Conservation (phyloP, 306 rosid species). For the Betula pendula region DNA sequence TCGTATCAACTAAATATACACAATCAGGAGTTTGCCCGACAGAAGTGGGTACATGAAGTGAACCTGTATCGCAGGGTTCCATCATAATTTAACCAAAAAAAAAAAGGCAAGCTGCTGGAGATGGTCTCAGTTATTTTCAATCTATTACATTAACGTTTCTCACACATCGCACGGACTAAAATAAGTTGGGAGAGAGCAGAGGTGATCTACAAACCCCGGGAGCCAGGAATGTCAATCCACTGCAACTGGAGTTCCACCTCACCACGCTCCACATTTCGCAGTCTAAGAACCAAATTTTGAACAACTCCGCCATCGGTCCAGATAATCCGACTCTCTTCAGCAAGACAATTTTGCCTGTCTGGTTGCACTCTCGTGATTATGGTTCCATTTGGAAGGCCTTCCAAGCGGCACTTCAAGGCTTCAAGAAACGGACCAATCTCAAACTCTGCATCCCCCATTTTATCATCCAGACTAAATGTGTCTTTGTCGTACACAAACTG, state of each 20-base stretch:
- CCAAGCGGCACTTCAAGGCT: conserved; percentile 42
- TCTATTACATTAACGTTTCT: no score
- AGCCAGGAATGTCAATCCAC: conserved; percentile 75
- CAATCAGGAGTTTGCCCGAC: no score
- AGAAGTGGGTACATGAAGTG: no score
- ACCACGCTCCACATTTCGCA: conserved; percentile 74
- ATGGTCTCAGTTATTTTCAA: no score
- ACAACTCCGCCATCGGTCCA: conserved; percentile 51
- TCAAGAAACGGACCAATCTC: conserved; percentile 45
- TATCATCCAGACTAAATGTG: conserved; percentile 65
- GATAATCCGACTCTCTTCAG: conserved; percentile 67
- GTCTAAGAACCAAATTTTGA: conserved; percentile 68
- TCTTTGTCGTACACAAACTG: conserved; percentile 82
- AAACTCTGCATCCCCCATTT: conserved; percentile 89
- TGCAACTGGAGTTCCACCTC: conserved; percentile 71
- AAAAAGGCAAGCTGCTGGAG: no score
- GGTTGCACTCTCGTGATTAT: conserved; percentile 55
- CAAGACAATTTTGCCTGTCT: conserved; percentile 57
- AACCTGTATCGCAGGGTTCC: no score
- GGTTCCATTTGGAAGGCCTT: conserved; percentile 48
- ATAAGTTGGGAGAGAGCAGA: no score
- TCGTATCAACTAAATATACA: no score
- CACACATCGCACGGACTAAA: no score
- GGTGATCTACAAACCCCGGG: conserved; percentile 43
- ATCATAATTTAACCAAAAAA: no score